A percentile compares a stretch with the other conserved stretches of the same genome.
Conservation (phyloP, 2,329 filamentous ascomycete species). For the Trichoderma cornu-damae region DNA sequence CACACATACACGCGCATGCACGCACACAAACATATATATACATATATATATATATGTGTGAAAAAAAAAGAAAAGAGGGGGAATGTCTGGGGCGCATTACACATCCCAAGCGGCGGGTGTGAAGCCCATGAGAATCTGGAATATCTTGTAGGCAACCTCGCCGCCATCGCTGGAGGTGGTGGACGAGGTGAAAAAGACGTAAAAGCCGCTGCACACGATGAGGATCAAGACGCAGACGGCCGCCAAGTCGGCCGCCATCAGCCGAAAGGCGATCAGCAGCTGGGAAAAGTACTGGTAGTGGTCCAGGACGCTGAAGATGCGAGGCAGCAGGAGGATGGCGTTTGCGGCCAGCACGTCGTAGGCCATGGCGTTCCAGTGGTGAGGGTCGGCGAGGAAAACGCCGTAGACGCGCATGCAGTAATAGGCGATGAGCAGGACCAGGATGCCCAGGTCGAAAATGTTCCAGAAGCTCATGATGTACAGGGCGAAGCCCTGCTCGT, state of each 20-base stretch:
- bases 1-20: too few relatives aligned
- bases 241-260: conserved; percentile 87
- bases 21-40: too few relatives aligned
- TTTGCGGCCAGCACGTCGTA: conserved; percentile 93
- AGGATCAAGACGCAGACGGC: conserved; percentile 80
- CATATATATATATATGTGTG: too few relatives aligned
- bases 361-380: conserved; percentile 73
- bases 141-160: conserved; percentile 81
- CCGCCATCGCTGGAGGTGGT: conserved; percentile 63
- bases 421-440: conserved; percentile 80
- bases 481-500: conserved; percentile 90
- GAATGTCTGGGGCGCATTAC: too few relatives aligned
- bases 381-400: conserved; percentile 71
- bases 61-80: not conserved
- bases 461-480: conserved; percentile 99
- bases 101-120: conserved; percentile 93
- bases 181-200: conserved; percentile 87
- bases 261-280: conserved; percentile 83
- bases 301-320: conserved; percentile 87
- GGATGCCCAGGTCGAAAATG: conserved; percentile 84
- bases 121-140: conserved; percentile 93
- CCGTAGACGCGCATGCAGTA: conserved; percentile 87
- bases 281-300: conserved; percentile 97
- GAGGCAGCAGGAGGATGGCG: conserved; percentile 81
- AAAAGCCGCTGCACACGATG: conserved; percentile 89